phyloP scores from a whole-genome alignment of 2,329 filamentous ascomycete species.

The Hymenotorrendiella dingleyae region DNA sequence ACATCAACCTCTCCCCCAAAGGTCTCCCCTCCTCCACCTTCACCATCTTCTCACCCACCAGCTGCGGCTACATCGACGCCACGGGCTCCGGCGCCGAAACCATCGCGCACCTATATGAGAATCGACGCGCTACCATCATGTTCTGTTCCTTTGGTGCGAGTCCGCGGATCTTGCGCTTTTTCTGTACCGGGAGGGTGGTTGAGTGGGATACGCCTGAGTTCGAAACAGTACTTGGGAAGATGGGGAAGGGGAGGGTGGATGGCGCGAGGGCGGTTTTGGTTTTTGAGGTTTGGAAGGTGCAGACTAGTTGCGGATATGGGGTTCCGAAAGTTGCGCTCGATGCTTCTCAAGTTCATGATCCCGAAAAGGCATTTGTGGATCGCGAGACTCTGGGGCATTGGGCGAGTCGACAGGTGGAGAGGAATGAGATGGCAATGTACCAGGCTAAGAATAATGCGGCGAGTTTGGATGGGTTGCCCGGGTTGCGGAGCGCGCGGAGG shows the following conservation, averaged over 20 bases:
- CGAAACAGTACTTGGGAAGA: conserved; percentile 35
- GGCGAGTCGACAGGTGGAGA: conserved; percentile 42
- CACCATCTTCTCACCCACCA: conserved; percentile 48
- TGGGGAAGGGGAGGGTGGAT: conserved; percentile 39
- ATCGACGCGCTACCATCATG: conserved; percentile 68
- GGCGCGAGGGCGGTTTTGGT: conserved; percentile 56
- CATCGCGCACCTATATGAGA: conserved; percentile 70
- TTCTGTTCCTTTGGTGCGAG: conserved; percentile 59
- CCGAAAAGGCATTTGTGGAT: conserved; percentile 40
- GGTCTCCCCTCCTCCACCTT: conserved; percentile 60
- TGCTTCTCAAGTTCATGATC: conserved; percentile 8
- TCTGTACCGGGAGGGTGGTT: conserved; percentile 52
- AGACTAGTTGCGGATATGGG: conserved; percentile 62
- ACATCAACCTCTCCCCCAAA: conserved; percentile 76
- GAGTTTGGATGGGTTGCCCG: conserved; percentile 55
- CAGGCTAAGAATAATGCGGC: conserved; percentile 48
- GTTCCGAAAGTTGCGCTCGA: conserved; percentile 40
- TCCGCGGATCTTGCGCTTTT: conserved; percentile 59
- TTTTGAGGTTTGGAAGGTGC: conserved; percentile 56
- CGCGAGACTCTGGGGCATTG: conserved; percentile 51
- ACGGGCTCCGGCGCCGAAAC: conserved; percentile 74
- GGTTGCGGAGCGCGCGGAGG: conserved; percentile 46
- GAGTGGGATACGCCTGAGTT: conserved; percentile 53
- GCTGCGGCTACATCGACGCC: conserved; percentile 65
- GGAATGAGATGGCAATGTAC: conserved; percentile 47